Evolutionary conservation across 176 grass and related monocot species (phyloP), one percentile per base, ranked within the genome.

Genomic region (Carex parvula): DNA sequence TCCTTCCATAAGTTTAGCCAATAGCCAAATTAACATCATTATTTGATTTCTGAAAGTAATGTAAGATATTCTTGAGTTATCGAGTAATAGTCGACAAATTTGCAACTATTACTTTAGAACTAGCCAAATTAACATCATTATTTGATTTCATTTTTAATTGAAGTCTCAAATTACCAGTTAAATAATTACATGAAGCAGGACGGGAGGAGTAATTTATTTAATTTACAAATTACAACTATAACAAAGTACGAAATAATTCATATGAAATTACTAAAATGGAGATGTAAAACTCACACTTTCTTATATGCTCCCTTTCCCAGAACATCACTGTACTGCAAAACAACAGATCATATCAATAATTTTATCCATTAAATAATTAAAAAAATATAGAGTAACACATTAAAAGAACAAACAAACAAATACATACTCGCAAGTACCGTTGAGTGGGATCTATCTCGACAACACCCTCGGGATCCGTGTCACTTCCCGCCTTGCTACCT

Each of bases 231-330:
- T 24, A 24, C 22, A 24, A 24, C 22, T 24, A 24, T 24, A 62
- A 9, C 2, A 71, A 21, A n/a, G 18, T 9, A 71, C 33, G 21
- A 70, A 44, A 6, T 18, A 6, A 64, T 64, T 68, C 26, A 24
- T 75, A 55, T 60, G 20, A 68, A 55, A 55, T 26, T 53, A 76
- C n/a, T 29, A 55, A 24, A 76, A 76, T 29, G 13, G 22, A 17
- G 64, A 46, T 0, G 15, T 50, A 64, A 32, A 81, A 83, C 88
- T 79, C 91, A 94, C 90, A 94, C 90, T 0, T 82, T 92, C 79
- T 94, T 94, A 13, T 87, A 92, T 42, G 93, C 89, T 2, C 93
- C 93, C 82, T 89, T 94, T 83, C 90, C 93, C 77, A 94, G 90
- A 78, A 92, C 22, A 75, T 94, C 93, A 44, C 59, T 60, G 79